Base-by-base conservation (phyloP, 805 yeast genomes). In the Pichia deserticola region DNA sequence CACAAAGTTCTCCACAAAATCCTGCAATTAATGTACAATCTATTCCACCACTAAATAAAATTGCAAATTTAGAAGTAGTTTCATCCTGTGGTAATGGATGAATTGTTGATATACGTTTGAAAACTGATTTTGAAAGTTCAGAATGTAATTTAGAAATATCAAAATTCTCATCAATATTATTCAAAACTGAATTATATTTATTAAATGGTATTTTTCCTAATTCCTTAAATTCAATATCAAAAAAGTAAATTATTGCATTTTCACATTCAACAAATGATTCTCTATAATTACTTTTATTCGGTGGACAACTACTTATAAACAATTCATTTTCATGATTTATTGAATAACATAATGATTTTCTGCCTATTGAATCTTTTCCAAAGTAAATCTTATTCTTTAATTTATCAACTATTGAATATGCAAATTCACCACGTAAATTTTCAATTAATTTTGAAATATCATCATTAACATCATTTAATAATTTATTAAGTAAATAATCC, bases 41-140 rank as follows among this genome's bases (percentile, higher is more conserved):
- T 5, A 93, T 70, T 0, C 99, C 99, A 2, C 99, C 99, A 41
- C 97, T 88, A 61, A 90, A 93, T 34, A 93, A 66, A 0, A 93
- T 70, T 0, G 86, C 85, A 40, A 82, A 65, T 6, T 65, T 64
- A 1, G 70, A 63, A 7, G 33, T 38, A 9, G 44, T 40, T 40
- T 64, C 64, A 0, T 62, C 54, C 10, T 63, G 53, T 50, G 74
- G 76, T 3, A 77, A 49, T 2, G 93, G 90, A 51, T 75, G 75
- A 5, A 86, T 83, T 0, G 86, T 75, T 9, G 65, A 60, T n/a
- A 82, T 75, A 51, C 93, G 69, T n/a, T 70, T 60, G 1, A 55
- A 44, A 3, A 82, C 78, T 1, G 86, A 64, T 0, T 52, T 35
- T 1, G 58, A 58, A 13, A 84, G 57, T 0, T 55, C 40, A 0